Evolutionary conservation across 2,329 filamentous ascomycete genomes (phyloP).

Genomic region (Phyllosticta citrichinensis): DNA sequence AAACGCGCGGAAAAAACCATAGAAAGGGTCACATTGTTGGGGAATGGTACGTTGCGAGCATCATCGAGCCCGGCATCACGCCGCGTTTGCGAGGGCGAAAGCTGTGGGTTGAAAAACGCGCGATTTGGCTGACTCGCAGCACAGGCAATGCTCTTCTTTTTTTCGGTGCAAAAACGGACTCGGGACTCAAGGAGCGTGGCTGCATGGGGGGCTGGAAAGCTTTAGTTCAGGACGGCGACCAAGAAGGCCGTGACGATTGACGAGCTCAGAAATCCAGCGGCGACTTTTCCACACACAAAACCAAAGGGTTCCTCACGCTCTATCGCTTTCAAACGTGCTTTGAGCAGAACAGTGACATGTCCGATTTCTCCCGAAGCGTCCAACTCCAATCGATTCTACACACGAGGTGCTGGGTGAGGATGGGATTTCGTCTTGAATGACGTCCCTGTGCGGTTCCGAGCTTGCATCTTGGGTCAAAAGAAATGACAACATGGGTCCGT

Average conservation of each 20-base stretch:
- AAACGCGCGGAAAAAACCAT: conserved; percentile 23
- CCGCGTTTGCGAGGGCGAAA: not conserved
- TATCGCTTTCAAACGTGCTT: not conserved
- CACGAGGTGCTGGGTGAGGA: too few species aligned
- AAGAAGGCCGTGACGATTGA: conserved; percentile 7
- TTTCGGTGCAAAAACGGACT: conserved; percentile 9
- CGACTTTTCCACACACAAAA: conserved; percentile 5
- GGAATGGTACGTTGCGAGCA: conserved; percentile 3
- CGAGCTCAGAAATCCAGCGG: conserved; percentile 8
- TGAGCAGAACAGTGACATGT: not conserved
- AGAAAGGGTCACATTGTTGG: conserved; percentile 5
- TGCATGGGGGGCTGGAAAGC: not conserved
- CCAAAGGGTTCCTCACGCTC: conserved; percentile 3
- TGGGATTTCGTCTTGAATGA: too few species aligned
- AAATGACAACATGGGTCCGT: too few species aligned
- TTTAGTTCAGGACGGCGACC: conserved; percentile 4
- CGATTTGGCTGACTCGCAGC: not conserved
- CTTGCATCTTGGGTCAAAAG: too few species aligned
- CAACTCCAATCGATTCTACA: not conserved
- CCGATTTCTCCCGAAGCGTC: not conserved
- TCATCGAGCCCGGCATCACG: too few species aligned
- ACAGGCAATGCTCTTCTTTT: conserved; percentile 10
- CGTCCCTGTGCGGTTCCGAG: too few species aligned
- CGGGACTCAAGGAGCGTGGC: conserved; percentile 4
- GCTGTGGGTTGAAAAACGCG: not conserved